Conservation (phyloP, 768 basidiomycete genomes). For the Mrakia blollopis region DNA sequence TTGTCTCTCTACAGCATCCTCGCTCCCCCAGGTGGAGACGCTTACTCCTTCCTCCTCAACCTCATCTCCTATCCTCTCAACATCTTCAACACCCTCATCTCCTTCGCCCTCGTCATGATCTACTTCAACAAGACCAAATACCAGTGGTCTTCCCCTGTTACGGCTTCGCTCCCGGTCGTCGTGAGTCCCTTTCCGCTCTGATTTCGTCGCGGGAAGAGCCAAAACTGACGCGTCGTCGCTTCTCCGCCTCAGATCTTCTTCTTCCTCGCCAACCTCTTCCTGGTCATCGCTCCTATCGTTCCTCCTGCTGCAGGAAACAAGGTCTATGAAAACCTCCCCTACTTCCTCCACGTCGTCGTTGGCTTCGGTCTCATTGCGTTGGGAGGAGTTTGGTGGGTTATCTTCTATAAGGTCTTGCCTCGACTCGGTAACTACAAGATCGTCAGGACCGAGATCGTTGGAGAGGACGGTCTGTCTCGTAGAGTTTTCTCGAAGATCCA, state of each 20-base stretch:
- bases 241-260: slow-evolving; percentile 32
- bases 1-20: slow-evolving; percentile 16
- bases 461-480: slow-evolving; percentile 19
- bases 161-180: slow-evolving; percentile 32
- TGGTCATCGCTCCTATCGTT: slow-evolving; percentile 36
- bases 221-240: background rate
- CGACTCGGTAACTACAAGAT: slow-evolving; percentile 17
- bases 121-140: slow-evolving; percentile 29
- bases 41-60: slow-evolving; percentile 37
- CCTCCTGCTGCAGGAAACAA: slow-evolving; percentile 33
- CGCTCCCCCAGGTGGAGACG: slow-evolving; percentile 38
- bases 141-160: slow-evolving; percentile 33
- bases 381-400: slow-evolving; percentile 9
- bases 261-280: slow-evolving; percentile 39
- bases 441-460: slow-evolving; percentile 10
- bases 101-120: slow-evolving; percentile 34
- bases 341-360: slow-evolving; percentile 21
- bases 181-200: background rate
- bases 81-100: slow-evolving; percentile 37
- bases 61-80: slow-evolving; percentile 37
- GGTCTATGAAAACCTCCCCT: slow-evolving; percentile 20
- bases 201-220: background rate
- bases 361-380: slow-evolving; percentile 14
- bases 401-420: slow-evolving; percentile 16
- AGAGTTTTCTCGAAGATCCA: slow-evolving; percentile 20